A percentile compares a stretch with the other conserved stretches of the same genome.
These are phyloP conservation scores for Teunomyces gatunensis DNA, from an alignment of 805 yeast genomes.

Conservation along the genomic window DNA sequence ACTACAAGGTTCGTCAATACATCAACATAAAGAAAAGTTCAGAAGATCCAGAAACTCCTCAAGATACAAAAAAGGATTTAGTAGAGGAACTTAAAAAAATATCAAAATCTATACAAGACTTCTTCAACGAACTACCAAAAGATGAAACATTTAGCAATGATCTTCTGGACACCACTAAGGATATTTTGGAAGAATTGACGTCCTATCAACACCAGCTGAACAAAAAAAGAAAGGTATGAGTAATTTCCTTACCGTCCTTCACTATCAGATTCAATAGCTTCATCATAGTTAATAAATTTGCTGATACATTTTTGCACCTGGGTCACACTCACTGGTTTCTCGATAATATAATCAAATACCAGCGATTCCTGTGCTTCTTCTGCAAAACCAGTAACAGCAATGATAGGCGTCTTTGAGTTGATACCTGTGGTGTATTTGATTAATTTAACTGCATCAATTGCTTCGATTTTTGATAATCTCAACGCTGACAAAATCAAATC, in stretches of 20 bases:
- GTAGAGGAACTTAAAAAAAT: background rate
- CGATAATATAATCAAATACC: conserved; percentile 66
- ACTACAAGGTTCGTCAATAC: conserved; percentile 1
- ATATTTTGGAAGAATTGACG: background rate
- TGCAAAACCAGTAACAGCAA: conserved; percentile 70
- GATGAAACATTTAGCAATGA: background rate
- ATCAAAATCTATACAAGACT: background rate
- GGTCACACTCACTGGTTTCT: conserved; percentile 55
- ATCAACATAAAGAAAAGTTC: background rate
- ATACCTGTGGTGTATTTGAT: conserved; percentile 71
- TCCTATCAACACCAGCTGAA: background rate
- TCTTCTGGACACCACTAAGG: background rate
- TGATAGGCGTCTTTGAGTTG: conserved; percentile 74
- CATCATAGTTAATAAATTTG: conserved; percentile 19
- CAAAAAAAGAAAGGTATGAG: conserved; percentile 1
- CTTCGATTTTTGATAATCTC: conserved; percentile 62
- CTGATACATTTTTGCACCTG: conserved; percentile 21
- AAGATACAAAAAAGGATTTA: background rate
- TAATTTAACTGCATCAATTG: conserved; percentile 73
- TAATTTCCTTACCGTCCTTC: conserved; percentile 10
- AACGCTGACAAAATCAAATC: conserved; percentile 80
- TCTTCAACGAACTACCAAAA: background rate
- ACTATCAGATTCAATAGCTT: conserved; percentile 27
- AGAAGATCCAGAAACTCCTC: background rate
- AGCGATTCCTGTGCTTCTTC: conserved; percentile 59